phyloP scores from a whole-genome alignment of 225 moss, liverwort and hornwort species.

The Physcomitrellopsis africana region DNA sequence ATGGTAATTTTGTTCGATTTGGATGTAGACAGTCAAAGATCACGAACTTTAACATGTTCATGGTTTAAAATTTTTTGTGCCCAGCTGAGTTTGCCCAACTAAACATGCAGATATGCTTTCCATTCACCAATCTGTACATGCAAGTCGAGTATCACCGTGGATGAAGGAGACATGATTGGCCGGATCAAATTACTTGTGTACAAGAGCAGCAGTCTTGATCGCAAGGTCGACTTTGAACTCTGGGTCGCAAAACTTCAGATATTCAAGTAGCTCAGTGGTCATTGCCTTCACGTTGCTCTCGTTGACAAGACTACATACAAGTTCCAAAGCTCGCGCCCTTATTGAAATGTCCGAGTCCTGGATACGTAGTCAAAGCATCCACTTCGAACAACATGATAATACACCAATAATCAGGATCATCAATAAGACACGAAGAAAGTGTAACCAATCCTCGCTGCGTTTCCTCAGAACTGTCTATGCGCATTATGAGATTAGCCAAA shows the following conservation, averaged over 20 bases:
- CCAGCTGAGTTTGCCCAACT: neutral
- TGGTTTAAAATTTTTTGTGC: no score
- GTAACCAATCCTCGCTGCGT: constrained; percentile 6
- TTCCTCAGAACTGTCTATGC: neutral
- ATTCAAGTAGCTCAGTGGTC: constrained; percentile 86
- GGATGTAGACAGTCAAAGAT: no score
- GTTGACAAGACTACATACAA: constrained; percentile 84
- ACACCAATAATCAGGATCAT: constrained; percentile 10
- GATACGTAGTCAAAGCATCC: constrained; percentile 36
- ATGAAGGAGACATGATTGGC: constrained; percentile 22
- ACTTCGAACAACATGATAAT: constrained; percentile 33
- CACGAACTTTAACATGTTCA: no score
- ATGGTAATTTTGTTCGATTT: no score
- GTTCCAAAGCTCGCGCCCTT: constrained; percentile 82
- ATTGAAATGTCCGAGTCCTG: constrained; percentile 99
- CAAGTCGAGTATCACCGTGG: neutral
- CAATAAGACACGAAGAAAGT: constrained; percentile 7
- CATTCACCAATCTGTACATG: neutral
- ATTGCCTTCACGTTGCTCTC: constrained; percentile 81
- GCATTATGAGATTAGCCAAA: neutral
- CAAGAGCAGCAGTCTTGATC: constrained; percentile 76
- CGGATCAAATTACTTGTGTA: constrained; percentile 68
- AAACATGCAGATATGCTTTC: neutral
- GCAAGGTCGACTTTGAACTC: constrained; percentile 89
- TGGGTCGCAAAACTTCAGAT: constrained; percentile 82